Percentiles rank a stretch among this genome's conserved stretches.
Evolutionary conservation across 2,329 filamentous ascomycete genomes (phyloP).

Genomic region (Clonostachys rosea): DNA sequence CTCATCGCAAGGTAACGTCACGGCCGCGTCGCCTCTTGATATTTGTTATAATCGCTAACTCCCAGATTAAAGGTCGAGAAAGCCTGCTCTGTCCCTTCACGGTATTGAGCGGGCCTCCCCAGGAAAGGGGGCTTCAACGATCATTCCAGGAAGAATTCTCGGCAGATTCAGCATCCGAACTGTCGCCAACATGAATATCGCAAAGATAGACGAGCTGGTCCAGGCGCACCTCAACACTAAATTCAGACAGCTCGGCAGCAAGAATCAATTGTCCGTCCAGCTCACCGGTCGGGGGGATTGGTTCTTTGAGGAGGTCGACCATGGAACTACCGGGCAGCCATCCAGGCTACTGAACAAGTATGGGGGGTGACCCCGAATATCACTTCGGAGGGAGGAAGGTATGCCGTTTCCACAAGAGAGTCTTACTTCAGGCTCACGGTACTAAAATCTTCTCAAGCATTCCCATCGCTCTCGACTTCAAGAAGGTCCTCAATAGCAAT

Average conservation of each 20-base stretch:
- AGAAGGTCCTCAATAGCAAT: constrained; percentile 97
- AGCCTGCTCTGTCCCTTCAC: constrained; percentile 89
- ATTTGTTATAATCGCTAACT: constrained; percentile 34
- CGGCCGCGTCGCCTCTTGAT: no score
- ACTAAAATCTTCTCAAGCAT: constrained; percentile 54
- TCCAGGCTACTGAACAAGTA: constrained; percentile 93
- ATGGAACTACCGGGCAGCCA: constrained; percentile 97
- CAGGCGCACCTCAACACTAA: constrained; percentile 78
- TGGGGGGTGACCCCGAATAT: constrained; percentile 93
- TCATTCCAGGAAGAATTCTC: constrained; percentile 95
- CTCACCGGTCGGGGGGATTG: constrained; percentile 92
- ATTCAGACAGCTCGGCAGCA: constrained; percentile 83
- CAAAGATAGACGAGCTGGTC: constrained; percentile 81
- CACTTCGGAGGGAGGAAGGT: constrained; percentile 91
- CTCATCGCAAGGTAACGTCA: constrained; percentile 73
- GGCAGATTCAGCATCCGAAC: constrained; percentile 99
- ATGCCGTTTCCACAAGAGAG: constrained; percentile 17
- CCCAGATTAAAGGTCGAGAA: constrained; percentile 88
- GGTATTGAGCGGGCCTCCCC: constrained; percentile 94
- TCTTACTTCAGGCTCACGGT: background rate
- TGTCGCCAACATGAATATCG: constrained; percentile 94
- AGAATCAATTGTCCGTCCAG: constrained; percentile 82
- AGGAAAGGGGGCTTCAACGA: constrained; percentile 90
- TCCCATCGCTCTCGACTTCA: constrained; percentile 93
- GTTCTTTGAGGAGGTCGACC: constrained; percentile 97